Base-by-base conservation (phyloP, 2,329 filamentous ascomycete genomes). In the Orbilia blumenaviensis region DNA sequence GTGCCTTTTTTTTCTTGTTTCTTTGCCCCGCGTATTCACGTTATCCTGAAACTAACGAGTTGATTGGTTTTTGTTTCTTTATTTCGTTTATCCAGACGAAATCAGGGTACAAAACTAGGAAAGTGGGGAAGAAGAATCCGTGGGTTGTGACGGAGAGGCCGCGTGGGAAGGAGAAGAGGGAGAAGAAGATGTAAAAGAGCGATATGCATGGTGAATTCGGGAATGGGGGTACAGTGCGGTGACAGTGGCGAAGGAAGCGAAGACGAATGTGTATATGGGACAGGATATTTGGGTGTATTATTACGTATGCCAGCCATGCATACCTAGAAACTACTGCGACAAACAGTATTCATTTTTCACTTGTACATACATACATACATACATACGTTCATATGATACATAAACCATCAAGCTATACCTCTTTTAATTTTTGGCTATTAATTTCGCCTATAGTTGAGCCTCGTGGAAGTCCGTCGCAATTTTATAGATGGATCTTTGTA, bases 11-110 rank as follows among this genome's bases (percentile, higher is more conserved):
- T n/a, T n/a, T n/a, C n/a, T n/a, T n/a, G n/a, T n/a, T n/a, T n/a
- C n/a, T n/a, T n/a, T n/a, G n/a, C 29, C 23, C 34, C 67, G 58
- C 50, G 61, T 62, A n/a, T 41, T 66, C 50, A 60, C 32, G 58
- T 63, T 73, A 48, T 78, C 32, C 48, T 32, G 50, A 61, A 69
- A 58, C 64, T 69, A 16, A 76, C 58, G 48, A 64, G 46, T 58
- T 12, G 18, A 23, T 23, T 23, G 41, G 12, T 23, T 21, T 16
- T 41, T 41, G n/a, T n/a, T n/a, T n/a, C n/a, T 41, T 21, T 16
- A 60, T 56, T 38, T 32, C 32, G 16, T n/a, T 36, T 29, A 32
- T 60, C 32, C 77, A 87, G 86, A 84, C 86, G 78, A 87, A 87
- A 83, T 86, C 85, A 41, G 86, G 86, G 42, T 80, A 80, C 64